Conservation (phyloP, 2,329 filamentous ascomycete genomes). For the Nemania serpens region DNA sequence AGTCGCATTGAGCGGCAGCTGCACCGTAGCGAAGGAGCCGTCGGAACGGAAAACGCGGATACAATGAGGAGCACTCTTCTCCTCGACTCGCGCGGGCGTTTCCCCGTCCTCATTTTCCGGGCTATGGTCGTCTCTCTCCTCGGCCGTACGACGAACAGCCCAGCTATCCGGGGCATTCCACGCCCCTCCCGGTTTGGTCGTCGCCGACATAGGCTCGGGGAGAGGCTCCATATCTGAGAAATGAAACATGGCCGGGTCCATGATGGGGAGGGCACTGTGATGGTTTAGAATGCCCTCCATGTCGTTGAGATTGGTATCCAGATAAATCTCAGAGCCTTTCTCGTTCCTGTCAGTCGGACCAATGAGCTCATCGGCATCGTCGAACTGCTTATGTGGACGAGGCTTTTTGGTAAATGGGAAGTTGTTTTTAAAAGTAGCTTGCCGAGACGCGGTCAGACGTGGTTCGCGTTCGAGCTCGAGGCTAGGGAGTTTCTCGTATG, state of each 20-base stretch:
- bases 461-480: slow-evolving; percentile 34
- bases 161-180: slow-evolving; percentile 98
- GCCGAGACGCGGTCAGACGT: slow-evolving; percentile 43
- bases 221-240: slow-evolving; percentile 33
- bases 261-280: slow-evolving; percentile 71
- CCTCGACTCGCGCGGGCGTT: slow-evolving; percentile 70
- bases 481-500: slow-evolving; percentile 44
- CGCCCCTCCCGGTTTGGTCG: slow-evolving; percentile 53
- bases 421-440: slow-evolving; percentile 64
- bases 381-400: slow-evolving; percentile 51
- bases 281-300: slow-evolving; percentile 90
- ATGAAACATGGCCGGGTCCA: slow-evolving; percentile 59
- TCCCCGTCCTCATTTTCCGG: slow-evolving; percentile 71
- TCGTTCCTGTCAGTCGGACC: slow-evolving; percentile 64
- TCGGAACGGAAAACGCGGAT: slow-evolving; percentile 95
- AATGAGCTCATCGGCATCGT: slow-evolving; percentile 63
- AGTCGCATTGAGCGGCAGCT: slow-evolving; percentile 79
- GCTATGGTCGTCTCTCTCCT: slow-evolving; percentile 63
- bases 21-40: slow-evolving; percentile 91
- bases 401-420: slow-evolving; percentile 65
- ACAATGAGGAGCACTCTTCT: slow-evolving; percentile 79
- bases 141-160: slow-evolving; percentile 78
- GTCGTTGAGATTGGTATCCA: slow-evolving; percentile 86
- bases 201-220: slow-evolving; percentile 35
- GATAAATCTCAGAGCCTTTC: slow-evolving; percentile 68